Conservation (phyloP, 1,284 basidiomycete genomes). For the Papiliotrema nemorosa region DNA sequence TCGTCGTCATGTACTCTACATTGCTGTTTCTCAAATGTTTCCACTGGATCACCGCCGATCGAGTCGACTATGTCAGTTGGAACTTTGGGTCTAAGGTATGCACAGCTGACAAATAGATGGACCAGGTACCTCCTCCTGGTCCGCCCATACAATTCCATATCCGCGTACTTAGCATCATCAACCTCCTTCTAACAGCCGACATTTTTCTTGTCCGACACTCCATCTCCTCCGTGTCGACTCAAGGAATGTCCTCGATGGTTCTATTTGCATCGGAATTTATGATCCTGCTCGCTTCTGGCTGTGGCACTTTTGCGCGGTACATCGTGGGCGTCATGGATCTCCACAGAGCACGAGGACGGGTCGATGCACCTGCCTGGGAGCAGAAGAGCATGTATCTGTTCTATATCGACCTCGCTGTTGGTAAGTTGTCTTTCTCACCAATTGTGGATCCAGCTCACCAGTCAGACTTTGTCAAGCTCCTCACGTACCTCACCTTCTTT, state of each 20-base stretch:
- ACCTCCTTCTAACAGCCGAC: constrained; percentile 37
- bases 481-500: constrained; percentile 91
- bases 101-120: constrained; percentile 65
- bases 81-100: background rate
- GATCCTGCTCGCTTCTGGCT: constrained; percentile 73
- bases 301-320: constrained; percentile 79
- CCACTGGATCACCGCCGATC: constrained; percentile 92
- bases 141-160: constrained; percentile 78
- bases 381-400: constrained; percentile 96
- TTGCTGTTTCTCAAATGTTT: constrained; percentile 95
- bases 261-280: constrained; percentile 95
- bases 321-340: constrained; percentile 78
- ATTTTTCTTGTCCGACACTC: constrained; percentile 36
- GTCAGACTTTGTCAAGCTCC: constrained; percentile 85
- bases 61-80: constrained; percentile 83
- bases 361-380: constrained; percentile 90
- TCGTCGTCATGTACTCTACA: constrained; percentile 86
- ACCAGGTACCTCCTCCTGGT: constrained; percentile 85
- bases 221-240: constrained; percentile 28
- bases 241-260: constrained; percentile 76
- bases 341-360: constrained; percentile 73
- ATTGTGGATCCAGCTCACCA: background rate
- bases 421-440: constrained; percentile 51
- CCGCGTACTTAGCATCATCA: constrained; percentile 61
- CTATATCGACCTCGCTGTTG: constrained; percentile 89